A percentile compares a stretch with the other conserved stretches of the same genome.
These are phyloP conservation scores for Oryza australiensis DNA, from an alignment of 176 grass and related monocot genomes.

Conservation along the genomic window DNA sequence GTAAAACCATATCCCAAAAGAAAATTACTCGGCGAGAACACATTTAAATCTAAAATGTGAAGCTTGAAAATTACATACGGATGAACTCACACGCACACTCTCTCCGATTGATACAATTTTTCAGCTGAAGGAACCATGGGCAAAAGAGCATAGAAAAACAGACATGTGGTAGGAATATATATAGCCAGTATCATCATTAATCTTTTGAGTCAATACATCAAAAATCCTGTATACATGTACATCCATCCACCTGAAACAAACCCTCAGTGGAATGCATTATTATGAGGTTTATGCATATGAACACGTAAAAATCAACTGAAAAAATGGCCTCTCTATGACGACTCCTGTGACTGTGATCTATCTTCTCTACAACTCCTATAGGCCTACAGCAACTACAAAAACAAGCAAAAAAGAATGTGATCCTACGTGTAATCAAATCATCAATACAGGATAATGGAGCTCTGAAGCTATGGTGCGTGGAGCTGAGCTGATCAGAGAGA, in stretches of 20 bases:
- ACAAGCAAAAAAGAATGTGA: slow-evolving; percentile 38
- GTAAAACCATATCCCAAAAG: too few relatives aligned
- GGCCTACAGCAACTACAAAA: slow-evolving; percentile 6
- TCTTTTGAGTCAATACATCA: slow-evolving; percentile 15
- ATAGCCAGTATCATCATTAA: background rate
- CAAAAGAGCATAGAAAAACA: too few relatives aligned
- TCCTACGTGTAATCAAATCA: slow-evolving; percentile 26
- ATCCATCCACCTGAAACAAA: slow-evolving; percentile 34
- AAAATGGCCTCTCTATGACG: slow-evolving; percentile 32
- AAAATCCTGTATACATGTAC: slow-evolving; percentile 20
- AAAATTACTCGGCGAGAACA: too few relatives aligned
- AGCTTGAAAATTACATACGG: too few relatives aligned
- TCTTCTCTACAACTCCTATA: slow-evolving; percentile 28
- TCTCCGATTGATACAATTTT: background rate
- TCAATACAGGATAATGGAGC: slow-evolving; percentile 17
- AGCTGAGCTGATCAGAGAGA: slow-evolving; percentile 40
- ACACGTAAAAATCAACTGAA: slow-evolving; percentile 16
- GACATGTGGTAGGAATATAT: too few relatives aligned
- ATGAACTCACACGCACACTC: too few relatives aligned
- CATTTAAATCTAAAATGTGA: too few relatives aligned
- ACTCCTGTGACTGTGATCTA: slow-evolving; percentile 42
- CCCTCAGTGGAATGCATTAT: slow-evolving; percentile 26
- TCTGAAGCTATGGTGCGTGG: background rate
- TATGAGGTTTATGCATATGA: background rate
- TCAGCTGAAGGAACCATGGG: background rate